Evolutionary conservation across 495 filamentous ascomycete species (phyloP).

Genomic region (Pseudoneurospora amorphoporcata): DNA sequence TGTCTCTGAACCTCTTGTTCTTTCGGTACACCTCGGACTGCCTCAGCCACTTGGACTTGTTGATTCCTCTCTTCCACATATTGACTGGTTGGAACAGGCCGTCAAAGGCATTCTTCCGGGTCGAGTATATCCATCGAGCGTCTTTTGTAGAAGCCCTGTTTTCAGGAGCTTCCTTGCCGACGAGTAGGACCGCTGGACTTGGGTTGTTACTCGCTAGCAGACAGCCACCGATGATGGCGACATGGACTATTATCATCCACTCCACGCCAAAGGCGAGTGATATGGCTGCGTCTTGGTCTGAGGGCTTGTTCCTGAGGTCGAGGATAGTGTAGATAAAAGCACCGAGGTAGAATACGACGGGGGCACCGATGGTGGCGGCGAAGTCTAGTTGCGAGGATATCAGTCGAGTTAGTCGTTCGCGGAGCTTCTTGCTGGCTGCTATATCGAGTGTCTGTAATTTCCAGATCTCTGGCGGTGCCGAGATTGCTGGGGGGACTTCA

Average conservation of each 20-base stretch:
- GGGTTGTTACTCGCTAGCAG: conserved; percentile 7
- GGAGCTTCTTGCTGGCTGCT: background rate
- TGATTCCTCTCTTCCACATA: conserved; percentile 2
- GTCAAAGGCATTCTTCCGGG: background rate
- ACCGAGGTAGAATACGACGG: conserved; percentile 37
- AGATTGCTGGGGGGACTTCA: background rate
- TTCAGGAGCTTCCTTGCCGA: background rate
- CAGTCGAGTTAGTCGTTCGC: background rate
- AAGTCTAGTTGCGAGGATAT: conserved; percentile 20
- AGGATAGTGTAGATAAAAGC: conserved; percentile 33
- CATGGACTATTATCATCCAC: conserved; percentile 19
- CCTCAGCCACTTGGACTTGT: conserved; percentile 2
- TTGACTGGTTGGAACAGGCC: conserved; percentile 1
- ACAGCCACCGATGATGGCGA: conserved; percentile 4
- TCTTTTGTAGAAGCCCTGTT: background rate
- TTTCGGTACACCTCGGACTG: background rate
- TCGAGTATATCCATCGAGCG: background rate
- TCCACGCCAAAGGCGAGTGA: conserved; percentile 35
- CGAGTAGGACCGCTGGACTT: background rate
- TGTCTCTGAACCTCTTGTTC: background rate
- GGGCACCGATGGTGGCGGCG: conserved; percentile 36
- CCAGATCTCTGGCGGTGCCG: background rate
- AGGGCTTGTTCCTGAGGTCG: conserved; percentile 22
- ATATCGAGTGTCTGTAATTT: background rate
- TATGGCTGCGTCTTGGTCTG: conserved; percentile 32